A percentile compares a stretch with the other conserved stretches of the same genome.
Evolutionary conservation across 805 yeast genomes (phyloP).

Genomic region (Candida rishiriensis): DNA sequence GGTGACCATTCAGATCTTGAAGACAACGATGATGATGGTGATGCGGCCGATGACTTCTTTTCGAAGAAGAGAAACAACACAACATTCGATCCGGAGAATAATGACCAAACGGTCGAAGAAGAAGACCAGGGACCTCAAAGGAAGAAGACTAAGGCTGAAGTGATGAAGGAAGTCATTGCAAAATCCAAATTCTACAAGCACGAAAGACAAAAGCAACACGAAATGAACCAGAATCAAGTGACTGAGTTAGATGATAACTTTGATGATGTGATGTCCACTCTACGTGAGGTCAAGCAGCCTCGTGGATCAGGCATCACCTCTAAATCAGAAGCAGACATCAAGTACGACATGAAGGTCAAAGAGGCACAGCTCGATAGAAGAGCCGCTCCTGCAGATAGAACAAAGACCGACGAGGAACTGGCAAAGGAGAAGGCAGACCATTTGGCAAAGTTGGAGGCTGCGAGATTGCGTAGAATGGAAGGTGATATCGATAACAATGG

Average conservation of each 20-base stretch:
- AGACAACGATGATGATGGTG: conserved; percentile 49
- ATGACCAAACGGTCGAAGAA: conserved; percentile 30
- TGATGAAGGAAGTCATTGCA: conserved; percentile 80
- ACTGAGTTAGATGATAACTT: conserved; percentile 69
- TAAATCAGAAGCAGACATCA: conserved; percentile 39
- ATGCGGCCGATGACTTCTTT: conserved; percentile 26
- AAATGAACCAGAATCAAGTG: conserved; percentile 54
- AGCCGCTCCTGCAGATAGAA: conserved; percentile 77
- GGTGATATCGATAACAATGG: conserved; percentile 38
- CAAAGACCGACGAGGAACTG: conserved; percentile 72
- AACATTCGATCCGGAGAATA: conserved; percentile 3
- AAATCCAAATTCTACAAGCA: conserved; percentile 75
- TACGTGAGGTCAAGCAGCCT: conserved; percentile 24
- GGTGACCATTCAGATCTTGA: conserved; percentile 27
- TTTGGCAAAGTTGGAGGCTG: conserved; percentile 59
- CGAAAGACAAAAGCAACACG: conserved; percentile 66
- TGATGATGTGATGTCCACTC: conserved; percentile 53
- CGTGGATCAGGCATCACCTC: conserved; percentile 26
- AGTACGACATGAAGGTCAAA: conserved; percentile 63
- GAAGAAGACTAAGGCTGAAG: conserved; percentile 77
- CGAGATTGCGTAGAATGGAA: conserved; percentile 68
- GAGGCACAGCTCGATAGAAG: conserved; percentile 67
- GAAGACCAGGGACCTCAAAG: conserved; percentile 39
- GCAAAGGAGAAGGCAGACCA: conserved; percentile 56
- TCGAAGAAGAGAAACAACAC: conserved; percentile 29